Percentiles rank a stretch among this genome's conserved stretches.
These are phyloP conservation scores for Tubosaeta sp. DNA, from an alignment of 768 basidiomycete species.

Conservation along the genomic window DNA sequence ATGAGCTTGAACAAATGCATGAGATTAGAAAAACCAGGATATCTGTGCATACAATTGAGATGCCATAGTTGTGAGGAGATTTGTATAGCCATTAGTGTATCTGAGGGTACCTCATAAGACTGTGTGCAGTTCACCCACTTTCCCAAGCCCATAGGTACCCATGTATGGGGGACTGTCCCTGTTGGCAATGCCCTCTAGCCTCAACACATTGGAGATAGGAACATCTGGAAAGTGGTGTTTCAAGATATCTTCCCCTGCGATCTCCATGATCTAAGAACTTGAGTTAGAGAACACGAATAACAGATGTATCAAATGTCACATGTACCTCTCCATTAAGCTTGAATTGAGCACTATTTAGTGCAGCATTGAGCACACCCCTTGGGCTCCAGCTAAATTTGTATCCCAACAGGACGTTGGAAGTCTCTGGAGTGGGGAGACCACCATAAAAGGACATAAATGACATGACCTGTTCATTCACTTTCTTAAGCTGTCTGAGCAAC, in stretches of 20 bases:
- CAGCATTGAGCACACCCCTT: conserved; percentile 78
- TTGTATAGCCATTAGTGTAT: conserved; percentile 29
- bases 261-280: conserved; percentile 37
- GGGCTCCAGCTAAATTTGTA: conserved; percentile 97
- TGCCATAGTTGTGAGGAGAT: neutral
- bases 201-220: conserved; percentile 56
- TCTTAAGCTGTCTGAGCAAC: conserved; percentile 50
- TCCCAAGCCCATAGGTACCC: conserved; percentile 55
- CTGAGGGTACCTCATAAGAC: conserved; percentile 83
- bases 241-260: conserved; percentile 54
- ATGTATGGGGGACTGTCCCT: conserved; percentile 74
- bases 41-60: conserved; percentile 39
- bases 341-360: conserved; percentile 67
- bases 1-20: conserved; percentile 69
- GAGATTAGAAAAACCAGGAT: conserved; percentile 74
- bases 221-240: conserved; percentile 58
- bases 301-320: neutral
- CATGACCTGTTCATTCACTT: conserved; percentile 49
- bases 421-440: conserved; percentile 76
- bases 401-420: conserved; percentile 59
- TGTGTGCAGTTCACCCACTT: conserved; percentile 45
- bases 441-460: conserved; percentile 92
- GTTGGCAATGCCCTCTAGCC: conserved; percentile 83
- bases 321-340: conserved; percentile 54
- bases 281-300: neutral